Percentiles rank a stretch among this genome's conserved stretches.
Conservation (phyloP, 164 flowering plant species). For the Magnolia officinalis region DNA sequence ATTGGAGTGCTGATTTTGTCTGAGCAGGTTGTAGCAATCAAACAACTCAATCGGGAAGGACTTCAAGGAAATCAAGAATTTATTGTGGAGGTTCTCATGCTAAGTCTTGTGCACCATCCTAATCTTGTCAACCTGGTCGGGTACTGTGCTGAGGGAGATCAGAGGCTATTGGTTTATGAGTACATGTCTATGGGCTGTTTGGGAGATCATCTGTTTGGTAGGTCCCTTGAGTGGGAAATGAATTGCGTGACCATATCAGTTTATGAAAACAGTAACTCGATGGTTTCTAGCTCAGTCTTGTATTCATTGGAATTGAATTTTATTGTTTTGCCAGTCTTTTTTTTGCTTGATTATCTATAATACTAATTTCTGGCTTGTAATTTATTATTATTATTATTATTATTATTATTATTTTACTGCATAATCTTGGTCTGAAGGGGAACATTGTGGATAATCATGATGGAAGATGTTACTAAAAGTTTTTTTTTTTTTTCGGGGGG, state of each 20-base stretch:
- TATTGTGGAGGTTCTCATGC: conserved; percentile 84
- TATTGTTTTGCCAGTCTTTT: too few species aligned
- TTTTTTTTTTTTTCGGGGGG: too few species aligned
- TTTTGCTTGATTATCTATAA: too few species aligned
- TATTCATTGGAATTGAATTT: too few species aligned
- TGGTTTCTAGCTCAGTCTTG: too few species aligned
- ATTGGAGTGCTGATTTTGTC: neutral
- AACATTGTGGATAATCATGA: too few species aligned
- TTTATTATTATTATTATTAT: too few species aligned
- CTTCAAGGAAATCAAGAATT: conserved; percentile 83
- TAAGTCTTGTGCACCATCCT: conserved; percentile 74
- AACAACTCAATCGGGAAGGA: conserved; percentile 60
- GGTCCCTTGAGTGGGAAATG: conserved; percentile 5
- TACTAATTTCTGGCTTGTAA: too few species aligned
- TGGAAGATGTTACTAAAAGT: too few species aligned
- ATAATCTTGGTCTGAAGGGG: too few species aligned
- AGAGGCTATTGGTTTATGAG: conserved; percentile 83
- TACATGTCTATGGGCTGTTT: conserved; percentile 84
- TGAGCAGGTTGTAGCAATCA: conserved; percentile 60
- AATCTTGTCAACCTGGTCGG: conserved; percentile 85
- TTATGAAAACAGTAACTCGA: too few species aligned
- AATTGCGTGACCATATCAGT: neutral
- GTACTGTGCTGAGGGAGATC: conserved; percentile 79
- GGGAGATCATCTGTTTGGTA: conserved; percentile 85
- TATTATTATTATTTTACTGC: too few species aligned